A percentile compares a stretch with the other conserved stretches of the same genome.
These are phyloP conservation scores for Yamadazyma aaseri DNA, from an alignment of 1,139 yeast genomes.

Conservation along the genomic window DNA sequence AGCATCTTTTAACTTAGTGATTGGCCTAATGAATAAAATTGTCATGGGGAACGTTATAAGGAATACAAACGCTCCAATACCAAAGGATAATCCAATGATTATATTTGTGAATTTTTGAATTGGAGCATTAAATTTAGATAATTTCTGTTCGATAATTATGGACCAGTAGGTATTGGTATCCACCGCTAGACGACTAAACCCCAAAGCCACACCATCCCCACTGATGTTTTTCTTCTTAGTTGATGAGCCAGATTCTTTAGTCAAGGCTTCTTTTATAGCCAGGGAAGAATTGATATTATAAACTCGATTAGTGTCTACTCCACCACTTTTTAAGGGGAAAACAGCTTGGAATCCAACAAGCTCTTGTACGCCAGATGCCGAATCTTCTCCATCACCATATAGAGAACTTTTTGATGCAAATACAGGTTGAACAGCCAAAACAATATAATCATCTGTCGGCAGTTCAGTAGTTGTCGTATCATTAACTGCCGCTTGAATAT, in stretches of 20 bases:
- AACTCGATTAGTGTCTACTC: constrained; percentile 21
- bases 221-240: constrained; percentile 42
- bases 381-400: constrained; percentile 10
- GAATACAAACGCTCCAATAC: constrained; percentile 74
- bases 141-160: constrained; percentile 68
- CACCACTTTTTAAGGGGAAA: constrained; percentile 26
- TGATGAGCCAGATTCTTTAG: constrained; percentile 45
- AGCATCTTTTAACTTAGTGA: constrained; percentile 75
- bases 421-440: constrained; percentile 34
- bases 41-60: constrained; percentile 78
- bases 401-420: constrained; percentile 15
- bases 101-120: constrained; percentile 61
- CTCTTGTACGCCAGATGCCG: constrained; percentile 11
- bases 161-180: constrained; percentile 62
- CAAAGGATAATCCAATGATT: constrained; percentile 76
- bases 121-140: constrained; percentile 60
- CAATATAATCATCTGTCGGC: constrained; percentile 28
- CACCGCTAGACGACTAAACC: constrained; percentile 59
- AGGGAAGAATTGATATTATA: constrained; percentile 31
- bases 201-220: constrained; percentile 59
- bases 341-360: constrained; percentile 36
- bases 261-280: constrained; percentile 42
- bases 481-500: constrained; percentile 49
- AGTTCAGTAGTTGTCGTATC: constrained; percentile 34
- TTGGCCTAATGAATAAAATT: constrained; percentile 82